These are phyloP conservation scores for Zangia roseola DNA, from an alignment of 768 basidiomycete genomes.

Conservation along the genomic window DNA sequence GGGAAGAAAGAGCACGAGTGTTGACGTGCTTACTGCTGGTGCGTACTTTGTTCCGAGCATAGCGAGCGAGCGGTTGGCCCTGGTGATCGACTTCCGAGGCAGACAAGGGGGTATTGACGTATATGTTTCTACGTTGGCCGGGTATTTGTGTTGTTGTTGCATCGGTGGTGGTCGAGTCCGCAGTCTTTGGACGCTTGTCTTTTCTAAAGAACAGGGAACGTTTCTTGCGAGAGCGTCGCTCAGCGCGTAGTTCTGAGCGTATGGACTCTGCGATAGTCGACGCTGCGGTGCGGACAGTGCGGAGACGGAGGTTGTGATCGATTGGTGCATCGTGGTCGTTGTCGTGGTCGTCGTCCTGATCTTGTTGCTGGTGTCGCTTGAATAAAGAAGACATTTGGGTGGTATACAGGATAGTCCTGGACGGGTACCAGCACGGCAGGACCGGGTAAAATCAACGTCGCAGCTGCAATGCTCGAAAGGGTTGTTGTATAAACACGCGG, in stretches of 20 bases:
- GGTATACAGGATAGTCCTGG: slow-evolving; percentile 15
- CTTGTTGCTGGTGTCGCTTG: slow-evolving; percentile 36
- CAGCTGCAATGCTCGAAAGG: too few relatives aligned
- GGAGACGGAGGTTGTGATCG: slow-evolving; percentile 84
- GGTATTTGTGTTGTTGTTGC: slow-evolving; percentile 33
- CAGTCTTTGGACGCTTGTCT: slow-evolving; percentile 41
- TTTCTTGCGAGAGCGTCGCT: slow-evolving; percentile 52
- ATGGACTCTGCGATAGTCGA: slow-evolving; percentile 88
- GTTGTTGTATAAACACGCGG: too few relatives aligned
- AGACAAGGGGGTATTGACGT: slow-evolving; percentile 73
- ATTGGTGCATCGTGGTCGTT: slow-evolving; percentile 66
- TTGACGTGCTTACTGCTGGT: slow-evolving; percentile 72
- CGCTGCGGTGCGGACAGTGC: slow-evolving; percentile 91
- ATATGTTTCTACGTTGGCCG: slow-evolving; percentile 69
- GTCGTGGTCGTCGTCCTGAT: slow-evolving; percentile 51
- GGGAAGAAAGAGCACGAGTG: background rate
- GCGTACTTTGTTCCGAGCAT: slow-evolving; percentile 89
- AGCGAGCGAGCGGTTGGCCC: slow-evolving; percentile 79
- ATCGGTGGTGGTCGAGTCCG: slow-evolving; percentile 32
- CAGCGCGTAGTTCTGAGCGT: slow-evolving; percentile 69
- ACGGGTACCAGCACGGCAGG: slow-evolving; percentile 21
- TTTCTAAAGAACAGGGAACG: slow-evolving; percentile 60
- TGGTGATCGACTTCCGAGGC: slow-evolving; percentile 60
- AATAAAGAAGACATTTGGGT: slow-evolving; percentile 36
- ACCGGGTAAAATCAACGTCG: too few relatives aligned